Evolutionary conservation across 345 rosid species (phyloP).

Genomic region (Ceriops decandra): DNA sequence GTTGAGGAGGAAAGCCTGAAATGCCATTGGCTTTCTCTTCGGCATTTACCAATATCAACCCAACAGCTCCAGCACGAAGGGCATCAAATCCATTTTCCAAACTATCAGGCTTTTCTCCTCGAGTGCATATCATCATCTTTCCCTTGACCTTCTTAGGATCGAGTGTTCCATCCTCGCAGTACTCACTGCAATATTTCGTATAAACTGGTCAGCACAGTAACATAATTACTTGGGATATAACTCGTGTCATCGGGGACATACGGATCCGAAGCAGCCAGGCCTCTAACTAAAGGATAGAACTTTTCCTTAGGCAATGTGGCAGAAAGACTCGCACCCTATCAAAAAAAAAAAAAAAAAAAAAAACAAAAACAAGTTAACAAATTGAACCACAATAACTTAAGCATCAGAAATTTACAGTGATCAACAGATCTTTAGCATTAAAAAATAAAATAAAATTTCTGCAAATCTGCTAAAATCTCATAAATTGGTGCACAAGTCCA

Average conservation of each 20-base stretch:
- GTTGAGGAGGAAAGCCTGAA: slow-evolving; percentile 35
- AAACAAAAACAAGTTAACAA: not conserved
- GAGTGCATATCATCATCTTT: slow-evolving; percentile 53
- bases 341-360: no score
- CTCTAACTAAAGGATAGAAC: slow-evolving; percentile 20
- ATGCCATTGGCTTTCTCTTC: slow-evolving; percentile 21
- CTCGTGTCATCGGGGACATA: not conserved
- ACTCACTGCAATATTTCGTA: slow-evolving; percentile 1
- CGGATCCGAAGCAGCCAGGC: slow-evolving; percentile 14
- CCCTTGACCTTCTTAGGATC: slow-evolving; percentile 57
- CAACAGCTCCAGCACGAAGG: slow-evolving; percentile 42
- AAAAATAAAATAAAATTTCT: not conserved
- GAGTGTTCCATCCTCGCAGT: slow-evolving; percentile 28
- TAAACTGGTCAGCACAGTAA: not conserved
- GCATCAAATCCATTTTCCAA: slow-evolving; percentile 34
- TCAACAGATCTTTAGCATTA: not conserved
- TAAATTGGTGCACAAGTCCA: not conserved
- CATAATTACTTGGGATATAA: not conserved
- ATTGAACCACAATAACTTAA: not conserved
- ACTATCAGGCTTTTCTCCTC: slow-evolving; percentile 21
- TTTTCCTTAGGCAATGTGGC: slow-evolving; percentile 10
- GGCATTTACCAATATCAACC: slow-evolving; percentile 50
- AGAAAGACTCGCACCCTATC: slow-evolving; percentile 22
- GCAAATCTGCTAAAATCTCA: not conserved
- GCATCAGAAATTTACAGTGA: not conserved